These are phyloP conservation scores for Ophidiomyces ophidiicola DNA, from an alignment of 2,329 filamentous ascomycete genomes.

Conservation along the genomic window DNA sequence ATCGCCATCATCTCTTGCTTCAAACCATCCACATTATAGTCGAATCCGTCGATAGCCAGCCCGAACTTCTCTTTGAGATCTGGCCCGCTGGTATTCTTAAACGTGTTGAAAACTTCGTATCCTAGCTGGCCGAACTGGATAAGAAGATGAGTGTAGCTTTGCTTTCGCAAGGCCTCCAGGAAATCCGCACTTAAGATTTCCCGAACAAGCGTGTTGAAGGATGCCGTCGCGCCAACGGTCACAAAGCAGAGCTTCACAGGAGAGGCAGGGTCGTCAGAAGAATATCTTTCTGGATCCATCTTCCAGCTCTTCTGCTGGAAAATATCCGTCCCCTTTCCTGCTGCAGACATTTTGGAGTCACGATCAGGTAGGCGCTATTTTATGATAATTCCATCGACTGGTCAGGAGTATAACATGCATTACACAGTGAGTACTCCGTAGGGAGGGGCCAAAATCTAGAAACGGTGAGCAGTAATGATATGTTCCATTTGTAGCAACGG, in stretches of 20 bases:
- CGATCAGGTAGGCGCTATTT: too few species aligned
- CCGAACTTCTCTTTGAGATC: conserved; percentile 24
- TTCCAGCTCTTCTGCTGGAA: conserved; percentile 3
- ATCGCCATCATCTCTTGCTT: conserved; percentile 45
- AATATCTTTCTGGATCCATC: conserved; percentile 4
- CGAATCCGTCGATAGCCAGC: conserved; percentile 50
- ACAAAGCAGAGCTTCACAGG: conserved; percentile 54
- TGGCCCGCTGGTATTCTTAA: conserved; percentile 19
- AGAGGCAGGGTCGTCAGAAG: conserved; percentile 16
- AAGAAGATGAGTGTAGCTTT: conserved; percentile 57
- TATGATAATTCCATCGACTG: too few species aligned
- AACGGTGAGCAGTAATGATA: too few species aligned
- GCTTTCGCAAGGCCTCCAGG: conserved; percentile 45
- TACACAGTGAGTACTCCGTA: too few species aligned
- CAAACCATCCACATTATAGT: conserved; percentile 52
- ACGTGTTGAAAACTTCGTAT: conserved; percentile 40
- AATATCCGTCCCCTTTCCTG: conserved; percentile 3
- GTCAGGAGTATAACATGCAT: too few species aligned
- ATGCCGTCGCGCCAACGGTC: conserved; percentile 82
- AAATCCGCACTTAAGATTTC: conserved; percentile 53
- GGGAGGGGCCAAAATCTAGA: too few species aligned
- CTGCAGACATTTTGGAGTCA: not conserved
- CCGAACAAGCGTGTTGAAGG: conserved; percentile 60
- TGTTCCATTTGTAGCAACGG: too few species aligned
- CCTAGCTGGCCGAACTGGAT: conserved; percentile 71